Evolutionary conservation across 805 yeast genomes (phyloP), one percentile per base, ranked within the genome.

Genomic region (Starmerella roubikii): DNA sequence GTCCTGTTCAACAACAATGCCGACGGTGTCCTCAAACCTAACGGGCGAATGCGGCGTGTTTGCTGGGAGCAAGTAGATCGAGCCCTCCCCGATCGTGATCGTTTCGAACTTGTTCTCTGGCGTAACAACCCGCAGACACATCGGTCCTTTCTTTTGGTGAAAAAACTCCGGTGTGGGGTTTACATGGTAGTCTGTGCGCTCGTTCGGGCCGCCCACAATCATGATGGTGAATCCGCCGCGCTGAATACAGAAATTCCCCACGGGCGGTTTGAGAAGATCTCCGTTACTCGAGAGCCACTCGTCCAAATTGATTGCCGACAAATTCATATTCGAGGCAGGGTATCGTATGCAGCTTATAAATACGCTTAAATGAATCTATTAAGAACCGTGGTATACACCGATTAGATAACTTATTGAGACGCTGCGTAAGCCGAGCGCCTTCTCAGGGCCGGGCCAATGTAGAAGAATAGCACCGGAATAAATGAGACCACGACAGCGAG

Each of bases 141-240:
- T 85, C 20, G 67, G 65, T 2, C 96, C 96, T 58, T 82, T 82
- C 56, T 78, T 72, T 67, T 80, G 88, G 60, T 78, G 76, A 57
- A 86, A 86, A 72, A 84, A 86, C 54, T 86, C 96, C 0, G 96
- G 95, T 0, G 96, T 86, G 51, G 83, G 93, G 54, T 86, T 86
- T 35, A 86, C 72, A 54, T 86, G 96, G 56, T 83, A 86, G 56
- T 86, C 96, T 0, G 94, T 85, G 41, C 96, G 67, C 53, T 78
- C 93, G 56, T 86, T 86, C 3, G 96, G 96, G 0, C 96, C 96
- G 13, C 96, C 96, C 1, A 86, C 93, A 37, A 85, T 76, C 95
- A 86, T 86, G 27, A 85, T 84, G 0, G 95, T 85, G 56, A 80
- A 81, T 0, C 95, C 95, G 4, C 93, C 94, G 34, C 85, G 67